Percentiles rank a stretch among this genome's conserved stretches.
Conservation (phyloP, 805 yeast species). For the Kodamaea kaohsiungensis region DNA sequence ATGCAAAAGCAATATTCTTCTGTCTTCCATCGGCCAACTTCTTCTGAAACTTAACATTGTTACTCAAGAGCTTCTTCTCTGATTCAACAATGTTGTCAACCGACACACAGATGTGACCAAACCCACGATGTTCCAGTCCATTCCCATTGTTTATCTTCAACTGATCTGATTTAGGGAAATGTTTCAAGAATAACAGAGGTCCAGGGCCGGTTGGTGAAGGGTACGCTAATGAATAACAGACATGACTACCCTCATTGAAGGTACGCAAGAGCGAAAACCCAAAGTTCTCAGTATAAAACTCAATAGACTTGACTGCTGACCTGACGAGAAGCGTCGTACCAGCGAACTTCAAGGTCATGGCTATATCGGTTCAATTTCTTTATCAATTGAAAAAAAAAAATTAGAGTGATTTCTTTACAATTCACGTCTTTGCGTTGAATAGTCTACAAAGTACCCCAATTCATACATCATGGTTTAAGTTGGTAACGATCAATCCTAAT, state of each 20-base stretch:
- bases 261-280: neutral
- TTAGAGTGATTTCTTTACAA: too few relatives aligned
- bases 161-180: neutral
- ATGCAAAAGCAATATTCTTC: constrained; percentile 87
- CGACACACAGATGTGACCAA: constrained; percentile 90
- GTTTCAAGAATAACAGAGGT: neutral
- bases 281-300: constrained; percentile 2
- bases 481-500: too few relatives aligned
- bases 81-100: constrained; percentile 73
- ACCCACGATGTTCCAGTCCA: constrained; percentile 73
- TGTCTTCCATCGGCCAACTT: constrained; percentile 88
- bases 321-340: constrained; percentile 2
- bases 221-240: neutral
- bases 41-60: constrained; percentile 78
- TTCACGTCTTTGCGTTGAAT: too few relatives aligned
- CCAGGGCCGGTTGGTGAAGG: neutral
- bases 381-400: too few relatives aligned
- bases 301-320: neutral
- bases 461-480: too few relatives aligned
- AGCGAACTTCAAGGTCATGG: neutral
- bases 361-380: too few relatives aligned
- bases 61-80: constrained; percentile 57
- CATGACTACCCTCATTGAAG: neutral
- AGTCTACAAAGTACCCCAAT: too few relatives aligned
- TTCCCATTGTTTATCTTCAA: constrained; percentile 66